Base-by-base conservation (phyloP, 139 green algal genomes). In the Coelastrella sp. region DNA sequence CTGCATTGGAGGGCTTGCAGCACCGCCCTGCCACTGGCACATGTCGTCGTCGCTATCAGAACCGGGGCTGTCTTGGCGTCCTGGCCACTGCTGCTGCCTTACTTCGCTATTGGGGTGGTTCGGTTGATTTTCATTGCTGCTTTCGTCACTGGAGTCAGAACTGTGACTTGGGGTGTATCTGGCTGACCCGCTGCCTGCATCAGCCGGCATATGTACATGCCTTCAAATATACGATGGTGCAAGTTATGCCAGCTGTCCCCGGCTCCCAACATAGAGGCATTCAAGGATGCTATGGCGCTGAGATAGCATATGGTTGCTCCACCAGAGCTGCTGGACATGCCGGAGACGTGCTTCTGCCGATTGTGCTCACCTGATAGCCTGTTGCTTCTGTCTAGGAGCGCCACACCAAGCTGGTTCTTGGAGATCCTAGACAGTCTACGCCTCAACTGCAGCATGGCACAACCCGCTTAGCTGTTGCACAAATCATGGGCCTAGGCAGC, bases 1-100 rank as follows among this genome's bases (percentile, higher is more conserved):
- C 65, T 47, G 32, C 32, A 47, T 47, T 47, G 19, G 80, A 17
- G 65, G 32, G 64, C 64, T 64, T 10, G 13, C 3, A 3, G n/a
- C 19, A 0, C 14, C 32, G 8, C 65, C 65, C 64, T 88, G 83
- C 66, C 68, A 88, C 68, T 68, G 57, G 17, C 73, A 84, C 5
- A 83, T 10, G 4, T 84, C 83, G 65, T 71, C 71, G 14, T 73
- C 23, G 20, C 73, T 60, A n/a, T 74, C 82, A 54, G 57, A 16
- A 61, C 77, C 73, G 59, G 5, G 61, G 58, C 22, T 74, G n/a
- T 20, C n/a, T 22, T 32, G 56, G 73, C 64, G 65, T 13, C 23
- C 57, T 73, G 60, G 32, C 80, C 61, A 65, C 61, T 87, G 64
- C 13, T 88, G 82, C 54, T 88, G 64, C 73, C 10, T 10, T 76